phyloP scores from a whole-genome alignment of 176 grass and related monocot species.

The Phoenix roebelenii region DNA sequence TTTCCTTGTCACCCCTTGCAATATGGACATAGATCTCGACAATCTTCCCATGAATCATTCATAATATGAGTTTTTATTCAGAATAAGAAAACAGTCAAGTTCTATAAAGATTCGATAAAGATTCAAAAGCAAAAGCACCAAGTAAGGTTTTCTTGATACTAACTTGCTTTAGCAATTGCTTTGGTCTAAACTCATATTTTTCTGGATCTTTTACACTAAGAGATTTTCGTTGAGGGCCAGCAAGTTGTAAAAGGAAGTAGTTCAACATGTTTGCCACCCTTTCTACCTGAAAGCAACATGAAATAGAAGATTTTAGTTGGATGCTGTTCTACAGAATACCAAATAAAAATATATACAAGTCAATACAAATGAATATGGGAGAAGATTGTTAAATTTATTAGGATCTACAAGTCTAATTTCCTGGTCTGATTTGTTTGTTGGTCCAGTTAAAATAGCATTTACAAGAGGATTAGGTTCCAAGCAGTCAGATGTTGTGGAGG shows the following conservation, averaged over 20 bases:
- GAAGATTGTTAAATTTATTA: too few relatives aligned
- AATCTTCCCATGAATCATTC: slow-evolving; percentile 41
- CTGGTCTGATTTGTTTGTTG: too few relatives aligned
- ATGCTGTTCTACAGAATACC: too few relatives aligned
- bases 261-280: slow-evolving; percentile 95
- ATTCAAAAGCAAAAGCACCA: too few relatives aligned
- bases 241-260: slow-evolving; percentile 98
- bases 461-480: too few relatives aligned
- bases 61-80: slow-evolving; percentile 6
- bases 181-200: slow-evolving; percentile 95
- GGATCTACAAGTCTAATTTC: too few relatives aligned
- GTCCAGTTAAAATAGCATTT: too few relatives aligned
- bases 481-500: too few relatives aligned
- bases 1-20: slow-evolving; percentile 78
- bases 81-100: background rate
- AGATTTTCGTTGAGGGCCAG: slow-evolving; percentile 89
- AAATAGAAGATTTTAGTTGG: too few relatives aligned
- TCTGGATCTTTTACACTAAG: slow-evolving; percentile 99
- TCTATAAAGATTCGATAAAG: too few relatives aligned
- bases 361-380: too few relatives aligned
- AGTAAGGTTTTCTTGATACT: slow-evolving; percentile 9
- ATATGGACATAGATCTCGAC: slow-evolving; percentile 94
- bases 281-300: slow-evolving; percentile 55
- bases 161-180: slow-evolving; percentile 90
- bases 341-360: too few relatives aligned